These are phyloP conservation scores for Prasinococcaceae sp. DNA, from an alignment of 139 green algal genomes.

Conservation along the genomic window DNA sequence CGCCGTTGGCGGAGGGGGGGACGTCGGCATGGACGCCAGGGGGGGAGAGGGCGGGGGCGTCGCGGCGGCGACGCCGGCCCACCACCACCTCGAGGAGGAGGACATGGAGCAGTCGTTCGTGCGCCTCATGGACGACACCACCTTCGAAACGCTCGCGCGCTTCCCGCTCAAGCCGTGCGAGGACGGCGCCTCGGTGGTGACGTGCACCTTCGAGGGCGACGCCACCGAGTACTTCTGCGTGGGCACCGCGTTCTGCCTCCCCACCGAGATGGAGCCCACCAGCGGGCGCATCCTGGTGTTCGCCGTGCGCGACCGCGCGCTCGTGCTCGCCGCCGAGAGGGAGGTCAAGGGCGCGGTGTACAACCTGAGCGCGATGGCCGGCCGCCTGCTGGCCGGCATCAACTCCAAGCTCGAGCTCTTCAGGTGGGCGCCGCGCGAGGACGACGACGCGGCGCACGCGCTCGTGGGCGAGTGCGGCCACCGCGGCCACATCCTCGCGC, in stretches of 20 bases:
- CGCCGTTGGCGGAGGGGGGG: neutral
- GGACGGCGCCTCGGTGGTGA: slow-evolving; percentile 35
- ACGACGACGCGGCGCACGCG: slow-evolving; percentile 32
- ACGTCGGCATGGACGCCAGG: neutral
- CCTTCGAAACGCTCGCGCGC: slow-evolving; percentile 52
- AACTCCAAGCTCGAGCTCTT: slow-evolving; percentile 71
- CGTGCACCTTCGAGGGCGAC: slow-evolving; percentile 36
- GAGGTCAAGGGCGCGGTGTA: slow-evolving; percentile 80
- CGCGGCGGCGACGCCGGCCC: neutral
- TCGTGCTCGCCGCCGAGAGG: slow-evolving; percentile 48
- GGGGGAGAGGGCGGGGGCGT: neutral
- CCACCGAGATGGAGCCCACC: slow-evolving; percentile 67
- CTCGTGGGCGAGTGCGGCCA: slow-evolving; percentile 60
- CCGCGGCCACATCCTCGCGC: slow-evolving; percentile 57
- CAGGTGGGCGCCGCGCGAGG: slow-evolving; percentile 20
- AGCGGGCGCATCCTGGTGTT: slow-evolving; percentile 65
- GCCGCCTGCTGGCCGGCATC: slow-evolving; percentile 68
- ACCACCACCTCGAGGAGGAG: neutral
- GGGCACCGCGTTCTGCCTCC: slow-evolving; percentile 49
- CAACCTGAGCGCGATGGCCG: slow-evolving; percentile 54
- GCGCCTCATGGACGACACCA: slow-evolving; percentile 46
- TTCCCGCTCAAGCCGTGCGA: slow-evolving; percentile 46
- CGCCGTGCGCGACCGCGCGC: slow-evolving; percentile 27
- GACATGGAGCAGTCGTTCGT: slow-evolving; percentile 27
- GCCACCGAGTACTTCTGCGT: slow-evolving; percentile 52